Conservation (phyloP, 208 protist species). For the Crithidia fasciculata region DNA sequence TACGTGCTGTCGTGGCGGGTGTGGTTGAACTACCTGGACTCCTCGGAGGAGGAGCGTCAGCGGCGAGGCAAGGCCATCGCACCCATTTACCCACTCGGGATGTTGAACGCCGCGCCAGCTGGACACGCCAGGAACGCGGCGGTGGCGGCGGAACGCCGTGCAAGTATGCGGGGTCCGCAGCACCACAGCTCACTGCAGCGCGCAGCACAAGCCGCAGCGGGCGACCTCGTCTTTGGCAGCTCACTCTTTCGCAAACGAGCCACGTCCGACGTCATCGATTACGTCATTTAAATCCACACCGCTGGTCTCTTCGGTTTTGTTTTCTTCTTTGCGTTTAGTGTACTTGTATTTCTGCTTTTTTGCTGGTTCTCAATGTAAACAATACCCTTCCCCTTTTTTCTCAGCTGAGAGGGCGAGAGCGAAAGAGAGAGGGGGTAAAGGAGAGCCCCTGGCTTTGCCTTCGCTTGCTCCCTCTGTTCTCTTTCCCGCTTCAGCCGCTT, state of each 20-base stretch:
- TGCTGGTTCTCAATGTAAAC: background rate
- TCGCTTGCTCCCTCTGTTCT: too few species aligned
- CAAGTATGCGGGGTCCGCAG: background rate
- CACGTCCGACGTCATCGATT: constrained; percentile 12
- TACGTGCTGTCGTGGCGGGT: constrained; percentile 75
- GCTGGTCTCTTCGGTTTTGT: background rate
- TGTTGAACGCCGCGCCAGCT: background rate
- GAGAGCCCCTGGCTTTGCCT: too few species aligned
- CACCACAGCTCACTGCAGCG: constrained; percentile 3
- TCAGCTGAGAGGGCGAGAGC: too few species aligned
- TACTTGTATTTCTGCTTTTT: background rate
- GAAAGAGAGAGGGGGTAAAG: too few species aligned
- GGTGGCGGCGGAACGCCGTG: background rate
- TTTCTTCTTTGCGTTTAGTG: constrained; percentile 2
- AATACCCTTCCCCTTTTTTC: background rate
- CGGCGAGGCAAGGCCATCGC: constrained; percentile 9
- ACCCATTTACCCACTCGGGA: constrained; percentile 16
- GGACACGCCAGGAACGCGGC: background rate
- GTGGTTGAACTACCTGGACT: constrained; percentile 36
- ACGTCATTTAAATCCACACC: background rate
- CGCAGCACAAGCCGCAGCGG: constrained; percentile 1
- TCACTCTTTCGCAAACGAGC: background rate
- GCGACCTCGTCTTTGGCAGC: background rate
- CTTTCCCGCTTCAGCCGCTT: too few species aligned
- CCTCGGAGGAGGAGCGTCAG: constrained; percentile 6